Evolutionary conservation across 495 filamentous ascomycete species (phyloP).

Genomic region (Parathielavia hyrcaniae): DNA sequence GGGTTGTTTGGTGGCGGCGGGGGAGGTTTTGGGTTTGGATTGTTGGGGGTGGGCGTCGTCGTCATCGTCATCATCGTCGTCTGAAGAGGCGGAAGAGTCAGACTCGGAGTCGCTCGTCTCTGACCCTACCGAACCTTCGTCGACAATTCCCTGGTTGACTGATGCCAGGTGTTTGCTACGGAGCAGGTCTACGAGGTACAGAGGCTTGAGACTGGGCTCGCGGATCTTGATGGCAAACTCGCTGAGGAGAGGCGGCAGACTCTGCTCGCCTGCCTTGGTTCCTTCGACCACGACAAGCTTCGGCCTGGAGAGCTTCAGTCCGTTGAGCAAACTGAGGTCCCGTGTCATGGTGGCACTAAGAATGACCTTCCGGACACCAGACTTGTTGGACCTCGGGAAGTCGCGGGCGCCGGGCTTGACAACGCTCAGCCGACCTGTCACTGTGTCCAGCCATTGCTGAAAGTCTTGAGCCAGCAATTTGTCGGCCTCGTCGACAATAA

Average conservation of each 20-base stretch:
- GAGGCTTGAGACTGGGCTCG: slow-evolving; percentile 72
- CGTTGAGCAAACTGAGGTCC: slow-evolving; percentile 73
- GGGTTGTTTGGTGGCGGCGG: slow-evolving; percentile 3
- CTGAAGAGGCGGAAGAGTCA: slow-evolving; percentile 17
- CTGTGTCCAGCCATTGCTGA: slow-evolving; percentile 78
- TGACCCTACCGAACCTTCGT: slow-evolving; percentile 23
- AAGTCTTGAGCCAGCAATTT: slow-evolving; percentile 85
- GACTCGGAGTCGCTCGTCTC: slow-evolving; percentile 22
- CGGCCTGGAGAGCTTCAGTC: slow-evolving; percentile 65
- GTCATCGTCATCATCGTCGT: slow-evolving; percentile 14
- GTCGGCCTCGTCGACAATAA: slow-evolving; percentile 92
- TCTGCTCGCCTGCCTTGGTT: slow-evolving; percentile 39
- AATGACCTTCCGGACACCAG: slow-evolving; percentile 62
- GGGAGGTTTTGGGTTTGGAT: not conserved
- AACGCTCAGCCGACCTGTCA: slow-evolving; percentile 56
- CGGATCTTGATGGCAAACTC: slow-evolving; percentile 71
- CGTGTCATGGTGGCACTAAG: slow-evolving; percentile 91
- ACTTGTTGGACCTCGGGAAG: slow-evolving; percentile 45
- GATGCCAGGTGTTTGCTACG: slow-evolving; percentile 34
- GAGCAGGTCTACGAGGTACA: slow-evolving; percentile 67
- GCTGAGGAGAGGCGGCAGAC: slow-evolving; percentile 60
- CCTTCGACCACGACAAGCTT: slow-evolving; percentile 68
- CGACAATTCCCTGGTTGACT: slow-evolving; percentile 2
- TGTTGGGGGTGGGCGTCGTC: not conserved
- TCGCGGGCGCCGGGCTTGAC: slow-evolving; percentile 35